Conservation (phyloP, 192 early-diverging fungal species). For the Backusella psychrophila region DNA sequence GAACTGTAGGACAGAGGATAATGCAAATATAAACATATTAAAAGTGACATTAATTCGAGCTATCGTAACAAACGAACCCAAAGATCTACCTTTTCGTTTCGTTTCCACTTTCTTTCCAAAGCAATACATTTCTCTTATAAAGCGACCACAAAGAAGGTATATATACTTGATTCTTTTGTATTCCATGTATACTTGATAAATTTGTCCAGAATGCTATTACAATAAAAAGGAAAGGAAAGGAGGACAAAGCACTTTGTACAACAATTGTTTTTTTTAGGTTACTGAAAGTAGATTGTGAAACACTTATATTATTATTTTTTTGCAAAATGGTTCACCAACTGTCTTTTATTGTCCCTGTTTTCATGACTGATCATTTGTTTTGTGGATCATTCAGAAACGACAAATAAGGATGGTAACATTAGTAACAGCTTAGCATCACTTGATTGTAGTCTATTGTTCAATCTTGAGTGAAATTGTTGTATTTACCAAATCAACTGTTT, state of each 20-base stretch:
- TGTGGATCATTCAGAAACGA: not conserved
- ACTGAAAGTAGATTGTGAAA: not conserved
- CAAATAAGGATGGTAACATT: not conserved
- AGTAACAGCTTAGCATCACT: not conserved
- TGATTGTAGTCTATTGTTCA: not conserved
- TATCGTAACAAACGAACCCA: too few species aligned
- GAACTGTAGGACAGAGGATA: not conserved
- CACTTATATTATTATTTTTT: not conserved
- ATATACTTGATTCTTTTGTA: too few species aligned
- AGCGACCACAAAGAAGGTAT: too few species aligned
- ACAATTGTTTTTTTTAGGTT: not conserved
- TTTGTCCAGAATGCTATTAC: not conserved
- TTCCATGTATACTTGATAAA: too few species aligned
- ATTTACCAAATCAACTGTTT: not conserved
- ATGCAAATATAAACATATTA: not conserved
- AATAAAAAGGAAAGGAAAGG: not conserved
- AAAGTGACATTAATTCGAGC: too few species aligned
- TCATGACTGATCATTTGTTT: slow-evolving; percentile 4
- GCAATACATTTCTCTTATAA: too few species aligned
- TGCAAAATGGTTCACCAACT: not conserved
- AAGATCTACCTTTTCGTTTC: too few species aligned
- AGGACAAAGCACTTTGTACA: not conserved
- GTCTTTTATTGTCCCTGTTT: not conserved
- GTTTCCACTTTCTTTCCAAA: too few species aligned
- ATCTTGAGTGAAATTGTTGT: too few species aligned